A percentile compares a stretch with the other conserved stretches of the same genome.
Conservation (phyloP, 2,329 filamentous ascomycete species). For the Setomelanomma holmii region DNA sequence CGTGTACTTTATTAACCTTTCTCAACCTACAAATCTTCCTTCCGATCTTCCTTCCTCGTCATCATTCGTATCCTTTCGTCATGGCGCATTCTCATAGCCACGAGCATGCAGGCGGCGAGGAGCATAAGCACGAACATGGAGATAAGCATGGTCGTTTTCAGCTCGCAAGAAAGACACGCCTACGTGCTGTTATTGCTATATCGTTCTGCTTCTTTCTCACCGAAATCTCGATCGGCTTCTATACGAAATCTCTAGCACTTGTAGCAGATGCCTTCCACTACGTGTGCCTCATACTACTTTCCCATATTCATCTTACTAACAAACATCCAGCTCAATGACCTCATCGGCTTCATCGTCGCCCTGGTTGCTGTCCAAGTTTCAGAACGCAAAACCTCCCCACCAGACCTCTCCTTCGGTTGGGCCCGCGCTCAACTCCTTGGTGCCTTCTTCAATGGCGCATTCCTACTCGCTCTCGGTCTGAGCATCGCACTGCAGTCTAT, state of each 20-base stretch:
- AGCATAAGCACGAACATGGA: slow-evolving; percentile 6
- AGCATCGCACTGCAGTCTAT: slow-evolving; percentile 77
- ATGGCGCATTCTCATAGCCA: slow-evolving; percentile 24
- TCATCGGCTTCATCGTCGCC: slow-evolving; percentile 73
- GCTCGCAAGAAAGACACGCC: slow-evolving; percentile 41
- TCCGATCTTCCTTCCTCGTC: background rate
- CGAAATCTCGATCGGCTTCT: slow-evolving; percentile 69
- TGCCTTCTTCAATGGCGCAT: slow-evolving; percentile 81
- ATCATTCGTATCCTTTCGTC: background rate
- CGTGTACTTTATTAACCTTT: background rate
- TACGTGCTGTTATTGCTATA: slow-evolving; percentile 53
- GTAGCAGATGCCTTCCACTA: slow-evolving; percentile 83
- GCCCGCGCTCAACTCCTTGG: slow-evolving; percentile 75
- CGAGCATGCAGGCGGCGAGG: slow-evolving; percentile 3
- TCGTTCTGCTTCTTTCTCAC: slow-evolving; percentile 56
- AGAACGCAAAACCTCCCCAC: slow-evolving; percentile 63
- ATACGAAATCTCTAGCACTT: slow-evolving; percentile 73
- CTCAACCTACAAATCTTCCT: background rate
- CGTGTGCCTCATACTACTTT: slow-evolving; percentile 51
- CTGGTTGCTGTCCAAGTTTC: slow-evolving; percentile 67
- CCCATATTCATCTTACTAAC: slow-evolving; percentile 1
- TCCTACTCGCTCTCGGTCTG: slow-evolving; percentile 73
- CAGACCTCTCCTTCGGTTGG: slow-evolving; percentile 75
- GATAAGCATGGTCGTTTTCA: slow-evolving; percentile 22
- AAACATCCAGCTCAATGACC: slow-evolving; percentile 69